A percentile compares a stretch with the other conserved stretches of the same genome.
Conservation (phyloP, 2,329 filamentous ascomycete species). For the Colletotrichum euphorbiae region DNA sequence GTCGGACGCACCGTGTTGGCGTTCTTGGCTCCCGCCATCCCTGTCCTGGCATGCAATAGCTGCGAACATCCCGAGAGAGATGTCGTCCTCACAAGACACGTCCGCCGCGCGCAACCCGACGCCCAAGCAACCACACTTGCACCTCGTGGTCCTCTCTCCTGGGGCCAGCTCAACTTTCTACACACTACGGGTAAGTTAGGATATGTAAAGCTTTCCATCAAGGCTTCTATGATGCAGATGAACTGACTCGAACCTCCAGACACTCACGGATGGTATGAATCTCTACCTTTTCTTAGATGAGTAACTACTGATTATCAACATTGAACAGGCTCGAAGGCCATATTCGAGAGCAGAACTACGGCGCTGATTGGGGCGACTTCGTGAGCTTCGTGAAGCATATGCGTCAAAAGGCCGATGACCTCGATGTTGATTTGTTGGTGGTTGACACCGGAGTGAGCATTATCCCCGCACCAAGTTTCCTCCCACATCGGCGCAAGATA, state of each 20-base stretch:
- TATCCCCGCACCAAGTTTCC: neutral
- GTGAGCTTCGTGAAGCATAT: slow-evolving; percentile 70
- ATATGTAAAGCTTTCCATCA: slow-evolving; percentile 46
- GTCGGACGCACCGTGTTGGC: slow-evolving; percentile 1
- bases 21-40: slow-evolving; percentile 4
- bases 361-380: slow-evolving; percentile 75
- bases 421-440: slow-evolving; percentile 70
- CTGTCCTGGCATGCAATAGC: slow-evolving; percentile 12
- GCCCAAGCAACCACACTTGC: slow-evolving; percentile 56
- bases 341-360: slow-evolving; percentile 71
- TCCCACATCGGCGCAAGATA: slow-evolving; percentile 33
- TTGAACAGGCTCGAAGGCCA: slow-evolving; percentile 65
- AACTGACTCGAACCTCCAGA: neutral
- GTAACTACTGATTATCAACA: neutral
- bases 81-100: slow-evolving; percentile 45
- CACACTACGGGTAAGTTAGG: slow-evolving; percentile 44
- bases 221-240: slow-evolving; percentile 66
- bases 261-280: slow-evolving; percentile 25
- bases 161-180: slow-evolving; percentile 72
- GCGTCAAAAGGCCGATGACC: slow-evolving; percentile 66
- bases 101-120: slow-evolving; percentile 62
- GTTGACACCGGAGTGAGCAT: slow-evolving; percentile 65
- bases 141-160: slow-evolving; percentile 62
- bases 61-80: slow-evolving; percentile 35
- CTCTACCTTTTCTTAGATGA: too few species aligned